A percentile compares a stretch with the other conserved stretches of the same genome.
Evolutionary conservation across 2,329 filamentous ascomycete genomes (phyloP).

Genomic region (Zopfia rhizophila): DNA sequence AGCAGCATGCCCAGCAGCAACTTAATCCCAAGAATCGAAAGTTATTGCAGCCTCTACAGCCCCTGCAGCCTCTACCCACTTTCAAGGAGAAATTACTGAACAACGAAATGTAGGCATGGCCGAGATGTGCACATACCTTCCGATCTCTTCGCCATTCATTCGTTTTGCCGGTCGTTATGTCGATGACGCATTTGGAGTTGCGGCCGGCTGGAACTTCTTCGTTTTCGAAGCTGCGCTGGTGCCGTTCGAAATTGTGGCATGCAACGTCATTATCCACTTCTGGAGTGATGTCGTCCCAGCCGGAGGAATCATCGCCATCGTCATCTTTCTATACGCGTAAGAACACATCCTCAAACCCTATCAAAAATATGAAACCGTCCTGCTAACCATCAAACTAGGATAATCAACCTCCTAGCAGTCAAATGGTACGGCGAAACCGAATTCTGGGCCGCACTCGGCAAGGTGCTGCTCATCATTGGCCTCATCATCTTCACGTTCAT

Average conservation of each 20-base stretch:
- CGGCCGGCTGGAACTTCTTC: conserved; percentile 80
- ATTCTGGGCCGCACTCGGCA: conserved; percentile 75
- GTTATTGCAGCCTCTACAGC: background rate
- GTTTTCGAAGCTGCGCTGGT: conserved; percentile 74
- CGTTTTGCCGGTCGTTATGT: conserved; percentile 80
- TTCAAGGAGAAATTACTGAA: conserved; percentile 13
- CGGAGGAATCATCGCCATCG: conserved; percentile 70
- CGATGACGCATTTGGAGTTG: conserved; percentile 78
- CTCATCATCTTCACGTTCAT: conserved; percentile 73
- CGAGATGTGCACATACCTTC: conserved; percentile 81
- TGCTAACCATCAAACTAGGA: conserved; percentile 37
- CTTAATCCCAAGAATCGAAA: conserved; percentile 24
- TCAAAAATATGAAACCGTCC: background rate
- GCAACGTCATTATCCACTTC: conserved; percentile 52
- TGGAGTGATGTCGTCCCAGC: conserved; percentile 67
- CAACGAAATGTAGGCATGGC: conserved; percentile 61
- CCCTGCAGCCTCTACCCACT: background rate
- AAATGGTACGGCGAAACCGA: conserved; percentile 66
- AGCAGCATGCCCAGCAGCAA: conserved; percentile 35
- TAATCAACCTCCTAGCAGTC: conserved; percentile 73
- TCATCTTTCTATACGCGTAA: conserved; percentile 68
- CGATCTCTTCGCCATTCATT: conserved; percentile 82
- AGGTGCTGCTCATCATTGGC: conserved; percentile 59
- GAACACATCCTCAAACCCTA: conserved; percentile 30
- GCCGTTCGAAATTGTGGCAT: conserved; percentile 71